phyloP scores from a whole-genome alignment of 208 protist species.

The Leishmania martiniquensis region DNA sequence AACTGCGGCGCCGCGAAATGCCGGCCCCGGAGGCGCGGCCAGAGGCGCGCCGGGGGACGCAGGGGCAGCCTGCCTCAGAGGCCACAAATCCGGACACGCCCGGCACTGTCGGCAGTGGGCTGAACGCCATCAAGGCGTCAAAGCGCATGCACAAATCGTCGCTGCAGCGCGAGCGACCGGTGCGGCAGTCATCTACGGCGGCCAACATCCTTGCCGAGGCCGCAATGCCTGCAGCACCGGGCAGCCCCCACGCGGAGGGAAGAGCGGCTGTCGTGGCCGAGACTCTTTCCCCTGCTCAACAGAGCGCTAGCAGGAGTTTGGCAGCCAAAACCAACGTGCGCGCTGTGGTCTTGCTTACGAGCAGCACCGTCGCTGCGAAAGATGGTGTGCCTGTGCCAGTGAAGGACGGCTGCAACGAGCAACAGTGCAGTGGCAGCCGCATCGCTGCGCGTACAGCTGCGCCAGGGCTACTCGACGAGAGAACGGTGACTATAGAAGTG shows the following conservation, averaged over 20 bases:
- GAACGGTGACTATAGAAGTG: constrained; percentile 16
- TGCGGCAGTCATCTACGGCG: constrained; percentile 13
- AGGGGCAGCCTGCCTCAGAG: constrained; percentile 10
- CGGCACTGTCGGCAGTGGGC: constrained; percentile 24
- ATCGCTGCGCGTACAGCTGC: background rate
- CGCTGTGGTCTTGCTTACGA: constrained; percentile 24
- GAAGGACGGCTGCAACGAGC: too few relatives aligned
- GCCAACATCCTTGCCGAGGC: constrained; percentile 13
- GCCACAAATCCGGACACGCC: background rate
- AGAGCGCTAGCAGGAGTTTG: background rate
- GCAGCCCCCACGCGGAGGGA: background rate
- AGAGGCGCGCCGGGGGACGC: constrained; percentile 9
- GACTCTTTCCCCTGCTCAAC: background rate
- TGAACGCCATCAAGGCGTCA: constrained; percentile 37
- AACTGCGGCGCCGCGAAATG: constrained; percentile 26
- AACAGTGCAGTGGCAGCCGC: background rate
- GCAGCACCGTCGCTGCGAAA: background rate
- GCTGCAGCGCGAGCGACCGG: constrained; percentile 2
- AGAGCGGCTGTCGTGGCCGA: background rate
- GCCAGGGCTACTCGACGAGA: constrained; percentile 1
- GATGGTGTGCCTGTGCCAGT: background rate
- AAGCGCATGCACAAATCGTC: constrained; percentile 15
- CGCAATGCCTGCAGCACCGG: background rate
- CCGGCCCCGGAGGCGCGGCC: constrained; percentile 9
- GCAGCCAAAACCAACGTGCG: constrained; percentile 18